Evolutionary conservation across 768 basidiomycete genomes (phyloP), one percentile per base, ranked within the genome.

Genomic region (Russula lepida): DNA sequence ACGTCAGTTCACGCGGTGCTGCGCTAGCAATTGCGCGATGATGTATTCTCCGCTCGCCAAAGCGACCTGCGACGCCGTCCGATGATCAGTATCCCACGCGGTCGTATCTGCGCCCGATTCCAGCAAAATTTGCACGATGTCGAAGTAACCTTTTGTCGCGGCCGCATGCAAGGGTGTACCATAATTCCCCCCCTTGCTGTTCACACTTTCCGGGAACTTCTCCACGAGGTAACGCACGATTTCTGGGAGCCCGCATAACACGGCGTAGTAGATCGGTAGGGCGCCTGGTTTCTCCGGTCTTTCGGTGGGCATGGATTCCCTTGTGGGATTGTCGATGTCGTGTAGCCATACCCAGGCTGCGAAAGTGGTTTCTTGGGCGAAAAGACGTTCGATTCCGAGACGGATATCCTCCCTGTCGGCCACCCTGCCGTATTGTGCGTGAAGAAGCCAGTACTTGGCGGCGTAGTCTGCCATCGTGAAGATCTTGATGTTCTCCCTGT

Each of bases 391-490:
- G n/a, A 60, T 54, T n/a, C 60, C 55, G 27, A 62, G 43, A 1
- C 55, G 43, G 51, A 58, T 37, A 25, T 63, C 61, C 15, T 57
- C 54, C 19, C 41, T 58, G 30, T 44, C 44, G 7, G 44, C 43
- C 6, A 43, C 46, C 12, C 28, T 41, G 8, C 46, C 56, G 23
- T 25, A 41, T 2, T 37, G 56, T 7, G 57, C 52, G 32, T 63
- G 61, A 8, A 28, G 23, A 2, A 63, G 13, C 61, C 56, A 58
- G n/a, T 58, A 19, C 35, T 43, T 27, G 1, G 61, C 61, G 0
- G 61, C 56, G 15, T 63, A 63, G n/a, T 58, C 28, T 23, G 46
- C 35, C 50, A 62, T 52, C 55, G 60, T 62, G 50, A 62, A 57
- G 25, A 57, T 47, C 33, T 62, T 62, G 50, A 62, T 19, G 9